A percentile compares a stretch with the other conserved stretches of the same genome.
Conservation (phyloP, 371 early-diverging fungal species). For the Circinella minor region DNA sequence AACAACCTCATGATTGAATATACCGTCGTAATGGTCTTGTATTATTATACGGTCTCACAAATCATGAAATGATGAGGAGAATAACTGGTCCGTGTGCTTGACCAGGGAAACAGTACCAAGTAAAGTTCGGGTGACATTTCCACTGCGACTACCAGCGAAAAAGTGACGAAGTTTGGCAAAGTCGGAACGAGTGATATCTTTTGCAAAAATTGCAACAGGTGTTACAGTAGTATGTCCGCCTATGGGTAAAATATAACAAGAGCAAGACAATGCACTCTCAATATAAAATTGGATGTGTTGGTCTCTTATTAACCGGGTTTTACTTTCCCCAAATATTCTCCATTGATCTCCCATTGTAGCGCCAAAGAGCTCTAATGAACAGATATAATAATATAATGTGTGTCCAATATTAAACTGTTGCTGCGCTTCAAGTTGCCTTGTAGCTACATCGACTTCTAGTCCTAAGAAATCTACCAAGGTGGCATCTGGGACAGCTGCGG, state of each 20-base stretch:
- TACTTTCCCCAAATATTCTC: background rate
- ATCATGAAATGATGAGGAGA: background rate
- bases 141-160: no score
- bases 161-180: background rate
- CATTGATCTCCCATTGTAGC: constrained; percentile 1
- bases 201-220: constrained; percentile 2
- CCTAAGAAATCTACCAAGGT: background rate
- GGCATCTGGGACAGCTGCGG: background rate
- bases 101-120: no score
- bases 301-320: background rate
- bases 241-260: no score
- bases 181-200: background rate
- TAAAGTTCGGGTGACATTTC: no score
- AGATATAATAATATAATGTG: background rate
- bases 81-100: background rate
- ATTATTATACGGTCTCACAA: no score
- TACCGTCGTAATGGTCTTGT: no score
- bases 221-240: background rate
- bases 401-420: background rate
- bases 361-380: background rate
- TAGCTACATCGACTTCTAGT: background rate
- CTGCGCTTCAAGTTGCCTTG: background rate
- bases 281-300: background rate
- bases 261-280: background rate
- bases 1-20: no score